Evolutionary conservation across 2,329 filamentous ascomycete species (phyloP), one percentile per base, ranked within the genome.

Genomic region (Neofusicoccum ribis): DNA sequence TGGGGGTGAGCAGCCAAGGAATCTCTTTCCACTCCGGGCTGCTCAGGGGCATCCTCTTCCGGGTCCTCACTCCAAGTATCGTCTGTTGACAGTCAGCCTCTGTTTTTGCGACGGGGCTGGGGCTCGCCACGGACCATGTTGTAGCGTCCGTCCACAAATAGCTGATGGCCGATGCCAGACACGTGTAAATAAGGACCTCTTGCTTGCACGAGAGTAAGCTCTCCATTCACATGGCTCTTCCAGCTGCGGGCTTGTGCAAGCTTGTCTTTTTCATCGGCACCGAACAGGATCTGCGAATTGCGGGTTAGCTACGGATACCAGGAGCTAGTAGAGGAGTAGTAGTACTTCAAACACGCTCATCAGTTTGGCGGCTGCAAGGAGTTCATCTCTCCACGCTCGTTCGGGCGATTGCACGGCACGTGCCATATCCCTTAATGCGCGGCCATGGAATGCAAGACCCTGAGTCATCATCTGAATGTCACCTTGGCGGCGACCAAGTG

Each of bases 51-150:
- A 72, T 74, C 3, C 69, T 66, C 56, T 71, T 75, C 36, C 77
- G 67, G 14, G 67, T 54, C 44, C 86, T 83, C 72, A 72, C 61
- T 2, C 68, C 68, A 9, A 67, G 66, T 3, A 73, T 70, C 15
- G 73, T 68, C 58, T 71, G 14, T 5, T 3, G 20, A 9, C 17
- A 27, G 20, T 56, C 3, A 41, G 34, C 11, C 20, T 9, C 6
- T 9, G 5, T 4, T 9, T 39, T 31, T 9, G 5, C 1, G 27
- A 31, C 27, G 27, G 5, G 20, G 20, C 20, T 20, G 20, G 20
- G 20, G 20, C 20, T 20, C 20, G 20, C 2, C 20, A 20, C 3
- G n/a, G 11, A 43, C 68, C 5, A 49, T 54, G 37, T 36, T 43
- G 36, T 64, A 15, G 50, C 73, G 67, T 23, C 72, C 71, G 44